Percentiles rank a stretch among this genome's conserved stretches.
Conservation (phyloP, 2,329 filamentous ascomycete genomes). For the Ophioceras dolichostomum region DNA sequence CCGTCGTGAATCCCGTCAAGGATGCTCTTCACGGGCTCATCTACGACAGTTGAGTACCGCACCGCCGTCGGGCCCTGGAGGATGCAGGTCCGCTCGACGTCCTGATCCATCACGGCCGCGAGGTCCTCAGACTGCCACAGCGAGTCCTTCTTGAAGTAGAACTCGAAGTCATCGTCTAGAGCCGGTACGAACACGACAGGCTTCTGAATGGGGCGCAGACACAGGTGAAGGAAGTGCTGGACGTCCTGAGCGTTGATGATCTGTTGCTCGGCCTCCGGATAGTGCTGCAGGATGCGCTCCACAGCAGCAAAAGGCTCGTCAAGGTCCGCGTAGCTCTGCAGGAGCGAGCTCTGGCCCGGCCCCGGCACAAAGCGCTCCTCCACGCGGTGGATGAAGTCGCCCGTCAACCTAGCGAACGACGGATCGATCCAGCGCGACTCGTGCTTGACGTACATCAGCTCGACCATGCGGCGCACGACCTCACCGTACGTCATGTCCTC, state of each 20-base stretch:
- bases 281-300: conserved; percentile 66
- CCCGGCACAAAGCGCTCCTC: conserved; percentile 87
- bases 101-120: conserved; percentile 88
- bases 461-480: conserved; percentile 75
- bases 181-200: conserved; percentile 90
- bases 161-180: conserved; percentile 96
- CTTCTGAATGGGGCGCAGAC: conserved; percentile 86
- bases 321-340: conserved; percentile 86
- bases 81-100: conserved; percentile 92
- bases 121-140: conserved; percentile 98
- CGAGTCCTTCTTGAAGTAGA: conserved; percentile 99
- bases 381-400: conserved; percentile 91
- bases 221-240: conserved; percentile 89
- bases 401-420: conserved; percentile 71
- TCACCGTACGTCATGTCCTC: conserved; percentile 95
- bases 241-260: conserved; percentile 98
- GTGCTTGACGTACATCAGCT: conserved; percentile 85
- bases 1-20: conserved; percentile 80
- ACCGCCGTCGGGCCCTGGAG: conserved; percentile 88
- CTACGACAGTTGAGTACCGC: conserved; percentile 77
- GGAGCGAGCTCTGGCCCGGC: conserved; percentile 60
- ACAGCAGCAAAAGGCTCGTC: conserved; percentile 69
- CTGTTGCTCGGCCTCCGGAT: conserved; percentile 78
- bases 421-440: conserved; percentile 85
- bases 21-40: conserved; percentile 93